Conservation (phyloP, 352 stramenopile genomes). For the Phytophthora rubi region DNA sequence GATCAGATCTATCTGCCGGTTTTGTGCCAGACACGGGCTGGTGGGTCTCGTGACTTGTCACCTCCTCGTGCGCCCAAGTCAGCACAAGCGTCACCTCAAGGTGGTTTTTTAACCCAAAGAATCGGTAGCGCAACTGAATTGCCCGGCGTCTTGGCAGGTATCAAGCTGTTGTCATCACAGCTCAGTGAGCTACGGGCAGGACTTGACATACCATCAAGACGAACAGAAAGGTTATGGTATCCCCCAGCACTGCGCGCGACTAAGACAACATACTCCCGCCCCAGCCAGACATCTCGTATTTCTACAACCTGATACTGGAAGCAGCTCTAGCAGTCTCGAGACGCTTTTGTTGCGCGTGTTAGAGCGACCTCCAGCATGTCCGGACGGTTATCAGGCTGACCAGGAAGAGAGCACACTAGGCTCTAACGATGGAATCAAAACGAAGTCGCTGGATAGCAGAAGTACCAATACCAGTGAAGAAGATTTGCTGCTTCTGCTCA, state of each 20-base stretch:
- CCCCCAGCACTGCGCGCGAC: slow-evolving; percentile 1
- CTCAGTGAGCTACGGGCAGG: slow-evolving; percentile 43
- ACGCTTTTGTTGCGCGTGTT: slow-evolving; percentile 35
- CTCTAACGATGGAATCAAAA: slow-evolving; percentile 8
- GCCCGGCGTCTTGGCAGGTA: slow-evolving; percentile 35
- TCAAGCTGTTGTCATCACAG: slow-evolving; percentile 50
- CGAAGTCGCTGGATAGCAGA: slow-evolving; percentile 17
- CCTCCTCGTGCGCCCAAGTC: slow-evolving; percentile 7
- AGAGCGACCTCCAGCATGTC: slow-evolving; percentile 11
- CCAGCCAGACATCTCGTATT: slow-evolving; percentile 1
- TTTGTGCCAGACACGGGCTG: slow-evolving; percentile 16
- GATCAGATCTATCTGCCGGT: slow-evolving; percentile 39
- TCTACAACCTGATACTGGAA: slow-evolving; percentile 18
- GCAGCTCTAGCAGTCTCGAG: slow-evolving; percentile 41
- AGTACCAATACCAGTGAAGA: slow-evolving; percentile 20
- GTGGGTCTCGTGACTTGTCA: slow-evolving; percentile 7
- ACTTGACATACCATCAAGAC: slow-evolving; percentile 23
- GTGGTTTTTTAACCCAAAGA: background rate
- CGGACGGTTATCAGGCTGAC: slow-evolving; percentile 28
- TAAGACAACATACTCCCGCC: background rate
- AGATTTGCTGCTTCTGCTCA: slow-evolving; percentile 28
- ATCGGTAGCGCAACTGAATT: background rate
- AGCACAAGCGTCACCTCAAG: background rate
- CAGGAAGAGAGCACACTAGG: slow-evolving; percentile 23
- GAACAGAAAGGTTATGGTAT: slow-evolving; percentile 17